phyloP scores from a whole-genome alignment of 2,329 filamentous ascomycete species.

The Cadophora sp. region DNA sequence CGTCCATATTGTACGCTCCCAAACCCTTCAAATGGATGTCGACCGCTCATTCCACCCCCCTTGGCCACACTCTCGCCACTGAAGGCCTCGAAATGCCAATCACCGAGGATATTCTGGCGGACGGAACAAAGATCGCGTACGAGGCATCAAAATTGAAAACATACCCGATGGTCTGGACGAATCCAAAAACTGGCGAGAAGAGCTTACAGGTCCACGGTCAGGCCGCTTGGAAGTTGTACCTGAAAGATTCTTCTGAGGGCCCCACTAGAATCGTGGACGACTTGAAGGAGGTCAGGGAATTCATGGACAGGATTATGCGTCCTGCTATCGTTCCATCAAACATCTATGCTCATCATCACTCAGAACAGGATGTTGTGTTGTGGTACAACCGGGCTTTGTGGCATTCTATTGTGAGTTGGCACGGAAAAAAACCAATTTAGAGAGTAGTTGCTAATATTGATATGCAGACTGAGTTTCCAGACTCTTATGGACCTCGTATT shows the following conservation, averaged over 20 bases:
- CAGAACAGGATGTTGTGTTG: not conserved
- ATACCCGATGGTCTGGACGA: conserved; percentile 3
- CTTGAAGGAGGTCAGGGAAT: not conserved
- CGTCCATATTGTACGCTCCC: not conserved
- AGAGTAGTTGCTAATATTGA: not conserved
- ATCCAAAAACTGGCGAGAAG: conserved; percentile 2
- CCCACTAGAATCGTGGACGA: not conserved
- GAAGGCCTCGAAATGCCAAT: not conserved
- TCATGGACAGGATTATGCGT: not conserved
- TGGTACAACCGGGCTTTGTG: conserved; percentile 8
- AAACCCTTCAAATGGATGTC: conserved; percentile 9
- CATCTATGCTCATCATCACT: conserved; percentile 3
- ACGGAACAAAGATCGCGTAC: not conserved
- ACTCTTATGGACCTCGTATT: not conserved
- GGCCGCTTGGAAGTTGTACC: conserved; percentile 1
- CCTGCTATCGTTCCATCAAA: not conserved
- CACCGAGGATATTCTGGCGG: no score
- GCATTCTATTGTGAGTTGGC: conserved; percentile 4
- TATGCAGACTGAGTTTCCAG: conserved; percentile 1
- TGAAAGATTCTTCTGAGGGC: not conserved
- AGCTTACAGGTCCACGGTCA: conserved; percentile 1
- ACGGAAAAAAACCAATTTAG: no score
- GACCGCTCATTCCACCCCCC: not conserved
- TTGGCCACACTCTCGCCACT: not conserved
- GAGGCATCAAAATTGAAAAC: conserved; percentile 3